Conservation (phyloP, 768 basidiomycete genomes). For the Psilocybe cubensis region DNA sequence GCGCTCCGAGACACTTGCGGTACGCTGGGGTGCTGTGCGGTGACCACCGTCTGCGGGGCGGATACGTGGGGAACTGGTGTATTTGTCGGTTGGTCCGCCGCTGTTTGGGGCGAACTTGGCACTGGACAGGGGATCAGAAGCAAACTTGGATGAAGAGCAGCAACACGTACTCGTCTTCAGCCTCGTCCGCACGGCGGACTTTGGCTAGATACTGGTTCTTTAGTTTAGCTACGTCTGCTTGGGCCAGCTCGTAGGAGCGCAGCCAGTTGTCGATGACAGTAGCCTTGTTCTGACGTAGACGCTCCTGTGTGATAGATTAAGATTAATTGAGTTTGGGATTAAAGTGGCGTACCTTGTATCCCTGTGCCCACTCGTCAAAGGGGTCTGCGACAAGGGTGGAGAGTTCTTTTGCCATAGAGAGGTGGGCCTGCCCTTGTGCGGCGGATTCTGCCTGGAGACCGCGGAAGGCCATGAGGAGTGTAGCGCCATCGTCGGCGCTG, state of each 20-base stretch:
- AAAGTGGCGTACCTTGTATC: slow-evolving; percentile 59
- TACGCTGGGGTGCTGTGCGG: slow-evolving; percentile 60
- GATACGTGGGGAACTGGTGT: slow-evolving; percentile 78
- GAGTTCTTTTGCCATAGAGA: slow-evolving; percentile 73
- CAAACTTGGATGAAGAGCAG: slow-evolving; percentile 10
- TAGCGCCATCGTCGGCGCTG: slow-evolving; percentile 82
- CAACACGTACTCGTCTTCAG: slow-evolving; percentile 85
- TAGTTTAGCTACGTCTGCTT: slow-evolving; percentile 69
- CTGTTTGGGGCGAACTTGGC: slow-evolving; percentile 84
- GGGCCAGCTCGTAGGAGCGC: slow-evolving; percentile 69
- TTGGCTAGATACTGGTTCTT: slow-evolving; percentile 81
- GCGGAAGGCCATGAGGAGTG: slow-evolving; percentile 76
- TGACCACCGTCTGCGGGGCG: slow-evolving; percentile 58
- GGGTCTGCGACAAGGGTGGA: slow-evolving; percentile 77
- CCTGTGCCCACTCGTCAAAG: slow-evolving; percentile 78
- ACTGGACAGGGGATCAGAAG: slow-evolving; percentile 41
- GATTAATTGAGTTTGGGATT: not conserved
- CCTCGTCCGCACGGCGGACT: slow-evolving; percentile 85
- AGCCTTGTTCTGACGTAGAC: slow-evolving; percentile 59
- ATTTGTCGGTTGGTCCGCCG: slow-evolving; percentile 64
- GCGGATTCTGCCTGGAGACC: slow-evolving; percentile 77
- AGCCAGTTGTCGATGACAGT: slow-evolving; percentile 70
- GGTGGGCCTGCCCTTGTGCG: slow-evolving; percentile 77
- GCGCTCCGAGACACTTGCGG: slow-evolving; percentile 84
- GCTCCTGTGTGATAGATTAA: slow-evolving; percentile 44